phyloP scores from a whole-genome alignment of 495 filamentous ascomycete genomes.

The Podospora pseudocomata region DNA sequence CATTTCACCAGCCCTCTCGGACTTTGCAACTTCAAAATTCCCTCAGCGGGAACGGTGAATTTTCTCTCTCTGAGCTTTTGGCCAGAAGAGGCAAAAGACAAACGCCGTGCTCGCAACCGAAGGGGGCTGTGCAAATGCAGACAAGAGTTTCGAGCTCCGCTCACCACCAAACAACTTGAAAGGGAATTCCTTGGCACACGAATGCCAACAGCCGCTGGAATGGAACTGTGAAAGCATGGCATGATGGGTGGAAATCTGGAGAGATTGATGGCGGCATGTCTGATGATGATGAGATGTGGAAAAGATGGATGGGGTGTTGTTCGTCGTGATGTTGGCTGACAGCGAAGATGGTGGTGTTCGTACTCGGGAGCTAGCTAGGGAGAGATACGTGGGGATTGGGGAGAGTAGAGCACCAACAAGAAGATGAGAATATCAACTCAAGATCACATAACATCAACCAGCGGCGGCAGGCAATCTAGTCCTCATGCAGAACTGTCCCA shows the following conservation, averaged over 20 bases:
- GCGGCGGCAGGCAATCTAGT: too few species aligned
- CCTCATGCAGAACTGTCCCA: too few species aligned
- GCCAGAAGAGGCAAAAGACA: conserved; percentile 1
- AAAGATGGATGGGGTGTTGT: background rate
- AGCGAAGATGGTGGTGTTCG: background rate
- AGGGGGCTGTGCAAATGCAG: conserved; percentile 1
- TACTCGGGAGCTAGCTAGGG: background rate
- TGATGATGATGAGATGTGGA: background rate
- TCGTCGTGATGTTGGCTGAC: background rate
- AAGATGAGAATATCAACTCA: background rate
- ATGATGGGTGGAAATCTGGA: conserved; percentile 1
- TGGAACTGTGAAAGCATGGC: background rate
- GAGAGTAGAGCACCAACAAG: too few species aligned
- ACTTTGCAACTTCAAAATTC: background rate
- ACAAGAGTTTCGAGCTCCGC: background rate
- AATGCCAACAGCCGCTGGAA: background rate
- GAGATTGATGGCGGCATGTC: background rate
- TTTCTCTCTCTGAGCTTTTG: background rate
- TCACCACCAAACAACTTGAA: background rate
- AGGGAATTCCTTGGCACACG: background rate
- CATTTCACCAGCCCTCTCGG: conserved; percentile 1
- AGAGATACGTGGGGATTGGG: background rate
- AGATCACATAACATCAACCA: background rate
- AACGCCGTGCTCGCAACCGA: background rate
- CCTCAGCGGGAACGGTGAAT: background rate